Evolutionary conservation across 352 stramenopile species (phyloP).

Genomic region (Peronosclerospora sorghi): DNA sequence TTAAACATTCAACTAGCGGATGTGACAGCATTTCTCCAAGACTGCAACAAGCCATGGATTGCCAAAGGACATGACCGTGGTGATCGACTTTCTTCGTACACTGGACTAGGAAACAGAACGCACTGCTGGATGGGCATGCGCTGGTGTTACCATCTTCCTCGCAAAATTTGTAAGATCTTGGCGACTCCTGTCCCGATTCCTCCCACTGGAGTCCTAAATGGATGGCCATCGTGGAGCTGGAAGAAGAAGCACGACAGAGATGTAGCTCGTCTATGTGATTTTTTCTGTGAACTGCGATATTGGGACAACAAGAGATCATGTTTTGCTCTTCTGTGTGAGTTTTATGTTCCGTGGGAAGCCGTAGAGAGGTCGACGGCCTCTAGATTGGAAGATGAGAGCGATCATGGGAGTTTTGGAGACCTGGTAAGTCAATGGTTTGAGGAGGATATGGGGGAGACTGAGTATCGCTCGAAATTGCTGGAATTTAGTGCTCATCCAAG

Average conservation of each 20-base stretch:
- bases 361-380: not conserved
- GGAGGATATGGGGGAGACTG: constrained; percentile 37
- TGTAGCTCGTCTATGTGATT: constrained; percentile 40
- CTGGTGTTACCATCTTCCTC: constrained; percentile 70
- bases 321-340: constrained; percentile 49
- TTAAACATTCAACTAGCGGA: constrained; percentile 25
- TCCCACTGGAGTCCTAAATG: constrained; percentile 39
- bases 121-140: constrained; percentile 69
- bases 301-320: constrained; percentile 44
- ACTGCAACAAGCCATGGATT: constrained; percentile 53
- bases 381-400: constrained; percentile 17
- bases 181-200: constrained; percentile 50
- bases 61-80: constrained; percentile 7
- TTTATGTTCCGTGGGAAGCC: constrained; percentile 66
- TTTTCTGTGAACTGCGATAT: constrained; percentile 60
- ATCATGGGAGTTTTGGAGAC: constrained; percentile 54
- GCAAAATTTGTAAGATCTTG: constrained; percentile 37
- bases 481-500: constrained; percentile 28
- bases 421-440: constrained; percentile 69
- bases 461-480: constrained; percentile 30
- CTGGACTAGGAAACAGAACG: constrained; percentile 36
- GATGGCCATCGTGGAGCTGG: constrained; percentile 52
- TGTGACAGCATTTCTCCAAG: constrained; percentile 31
- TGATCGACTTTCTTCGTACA: constrained; percentile 11
- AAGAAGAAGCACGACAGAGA: constrained; percentile 17